Base-by-base conservation (phyloP, 768 basidiomycete genomes). In the Lactarius akahatsu region DNA sequence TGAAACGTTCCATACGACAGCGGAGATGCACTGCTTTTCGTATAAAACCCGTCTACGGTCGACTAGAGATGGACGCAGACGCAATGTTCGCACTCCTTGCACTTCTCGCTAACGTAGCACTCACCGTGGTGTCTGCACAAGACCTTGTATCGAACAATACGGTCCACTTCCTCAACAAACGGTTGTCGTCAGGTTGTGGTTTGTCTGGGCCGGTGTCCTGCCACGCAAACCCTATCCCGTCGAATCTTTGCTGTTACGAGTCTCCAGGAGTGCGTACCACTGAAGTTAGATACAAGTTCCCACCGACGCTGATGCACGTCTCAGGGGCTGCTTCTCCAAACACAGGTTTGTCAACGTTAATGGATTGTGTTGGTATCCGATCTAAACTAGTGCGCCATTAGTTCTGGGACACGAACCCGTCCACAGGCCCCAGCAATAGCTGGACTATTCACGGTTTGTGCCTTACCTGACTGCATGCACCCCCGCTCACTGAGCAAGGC, bases 391-490 rank as follows among this genome's bases (percentile, higher is more conserved):
- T 9, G 18, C 38, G 30, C 20, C 47, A n/a, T 28, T 74, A 89
- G 85, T 89, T 91, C 76, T 91, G 90, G 89, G 88, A 91, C 68
- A 87, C 85, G 2, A 71, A 84, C 57, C 84, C 87, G 0, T 74
- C 82, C 3, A 85, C 84, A 23, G 89, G 90, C 13, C 90, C 90
- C 6, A 74, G 73, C 11, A 70, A 88, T 71, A 86, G 85, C 71
- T 91, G 90, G 89, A 91, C 88, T 1, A 86, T 90, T 65, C 89
- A 89, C 62, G 88, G 89, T 86, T 65, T 57, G 81, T 70, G n/a
- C 18, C 36, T 15, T 32, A n/a, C 32, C 16, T 50, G 20, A 18
- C 16, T n/a, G 40, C n/a, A n/a, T n/a, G n/a, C 20, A 26, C 11
- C 15, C 23, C 4, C 8, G 32, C 28, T 71, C 59, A 23, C 61